Evolutionary conservation across 495 filamentous ascomycete species (phyloP), one percentile per base, ranked within the genome.

Genomic region (Aspergillus haitiensis): DNA sequence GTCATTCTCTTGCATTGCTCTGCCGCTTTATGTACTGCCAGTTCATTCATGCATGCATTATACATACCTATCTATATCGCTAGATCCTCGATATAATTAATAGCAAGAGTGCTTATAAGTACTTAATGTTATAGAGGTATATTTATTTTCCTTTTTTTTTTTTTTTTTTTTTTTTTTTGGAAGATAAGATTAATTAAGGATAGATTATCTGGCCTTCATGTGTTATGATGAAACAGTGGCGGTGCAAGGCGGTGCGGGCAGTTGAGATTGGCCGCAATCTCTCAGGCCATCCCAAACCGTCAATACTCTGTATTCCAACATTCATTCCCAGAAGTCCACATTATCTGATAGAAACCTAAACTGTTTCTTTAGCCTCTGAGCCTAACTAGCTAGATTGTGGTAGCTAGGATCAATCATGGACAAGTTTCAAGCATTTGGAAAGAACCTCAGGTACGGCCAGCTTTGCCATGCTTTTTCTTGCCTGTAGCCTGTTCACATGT

Each of bases 371-470:
- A 37, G 7, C 37, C 31, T 44, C 34, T n/a, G 6, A 48, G 18
- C 32, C 5, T n/a, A 21, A 46, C 46, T 39, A 52, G 46, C 45
- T 46, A 46, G 57, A 52, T 40, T 39, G 33, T 45, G 4, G 35
- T 48, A 44, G 57, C 21, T 48, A 36, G 31, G 63, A 72, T 66
- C 70, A 88, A 72, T 61, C 70, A 89, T 89, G 86, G 86, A 89
- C 70, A 87, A 86, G 70, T 75, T 89, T 62, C 84, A 87, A 73
- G 84, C 85, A 59, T 86, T 87, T 69, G 87, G 88, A 64, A 91
- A 90, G 82, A 91, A 86, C 72, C 76, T 91, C 69, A 81, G 83
- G 82, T 88, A 71, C 65, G 83, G 55, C 53, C 15, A 31, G 7
- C 51, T 18, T 40, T 27, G 21, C 36, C 7, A 40, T 44, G 13